Conservation (phyloP, 257 asterid species). For the Solanum okadae region DNA sequence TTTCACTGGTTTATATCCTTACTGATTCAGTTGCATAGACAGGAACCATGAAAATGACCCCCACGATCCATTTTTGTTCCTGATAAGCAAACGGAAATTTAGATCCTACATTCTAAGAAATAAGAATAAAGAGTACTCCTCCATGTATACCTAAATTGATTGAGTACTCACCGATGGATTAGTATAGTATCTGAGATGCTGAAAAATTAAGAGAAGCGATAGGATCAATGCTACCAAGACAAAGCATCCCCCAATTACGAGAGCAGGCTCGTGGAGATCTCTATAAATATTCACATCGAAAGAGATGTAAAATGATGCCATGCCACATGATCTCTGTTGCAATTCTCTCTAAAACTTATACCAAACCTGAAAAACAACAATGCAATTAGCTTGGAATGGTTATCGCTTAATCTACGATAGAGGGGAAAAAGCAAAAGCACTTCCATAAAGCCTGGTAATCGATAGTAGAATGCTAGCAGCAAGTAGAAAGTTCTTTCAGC, state of each 20-base stretch:
- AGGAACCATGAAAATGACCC: constrained; percentile 81
- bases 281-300: constrained; percentile 20
- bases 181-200: constrained; percentile 78
- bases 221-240: constrained; percentile 49
- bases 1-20: constrained; percentile 11
- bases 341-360: background rate
- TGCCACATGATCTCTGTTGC: constrained; percentile 8
- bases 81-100: constrained; percentile 15
- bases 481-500: background rate
- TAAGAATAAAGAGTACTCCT: background rate
- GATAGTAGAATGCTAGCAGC: background rate
- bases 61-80: constrained; percentile 98
- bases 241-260: constrained; percentile 42
- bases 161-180: constrained; percentile 56
- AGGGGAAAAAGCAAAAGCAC: background rate
- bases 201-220: constrained; percentile 53
- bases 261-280: constrained; percentile 46
- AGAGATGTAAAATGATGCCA: constrained; percentile 33
- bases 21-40: constrained; percentile 88
- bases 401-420: background rate
- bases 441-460: background rate
- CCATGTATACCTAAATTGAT: background rate
- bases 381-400: background rate
- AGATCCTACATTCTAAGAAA: background rate
- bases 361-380: background rate